phyloP scores from a whole-genome alignment of 225 moss, liverwort and hornwort genomes.

The Polytrichum commune region DNA sequence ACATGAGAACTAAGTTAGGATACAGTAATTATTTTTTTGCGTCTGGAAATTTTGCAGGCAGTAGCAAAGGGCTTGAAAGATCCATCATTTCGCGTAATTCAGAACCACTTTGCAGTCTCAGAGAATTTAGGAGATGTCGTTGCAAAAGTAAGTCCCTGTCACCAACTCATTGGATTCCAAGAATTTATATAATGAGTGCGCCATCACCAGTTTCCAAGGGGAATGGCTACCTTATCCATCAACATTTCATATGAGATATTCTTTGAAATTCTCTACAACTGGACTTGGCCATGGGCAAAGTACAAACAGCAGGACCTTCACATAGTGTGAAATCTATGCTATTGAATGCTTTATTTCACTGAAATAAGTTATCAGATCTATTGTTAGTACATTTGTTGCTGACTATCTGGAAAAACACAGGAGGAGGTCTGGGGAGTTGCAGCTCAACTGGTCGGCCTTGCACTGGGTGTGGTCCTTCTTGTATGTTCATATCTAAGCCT shows the following conservation, averaged over 20 bases:
- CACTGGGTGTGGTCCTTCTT: slow-evolving; percentile 66
- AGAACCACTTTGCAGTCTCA: slow-evolving; percentile 82
- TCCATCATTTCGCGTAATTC: slow-evolving; percentile 89
- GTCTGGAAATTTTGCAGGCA: slow-evolving; percentile 48
- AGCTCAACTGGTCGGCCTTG: slow-evolving; percentile 81
- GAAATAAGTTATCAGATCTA: too few relatives aligned
- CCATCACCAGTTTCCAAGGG: too few relatives aligned
- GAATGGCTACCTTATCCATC: too few relatives aligned
- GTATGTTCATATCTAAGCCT: slow-evolving; percentile 28
- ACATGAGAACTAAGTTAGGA: slow-evolving; percentile 8
- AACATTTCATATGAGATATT: too few relatives aligned
- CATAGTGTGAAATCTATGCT: too few relatives aligned
- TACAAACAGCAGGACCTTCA: too few relatives aligned
- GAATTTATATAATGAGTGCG: too few relatives aligned
- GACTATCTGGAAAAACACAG: slow-evolving; percentile 26
- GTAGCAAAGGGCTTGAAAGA: slow-evolving; percentile 90
- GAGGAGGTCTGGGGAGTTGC: slow-evolving; percentile 97
- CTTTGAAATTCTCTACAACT: too few relatives aligned
- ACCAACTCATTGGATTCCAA: too few relatives aligned
- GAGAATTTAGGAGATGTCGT: slow-evolving; percentile 90
- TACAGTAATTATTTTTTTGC: not conserved
- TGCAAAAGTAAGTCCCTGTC: slow-evolving; percentile 58
- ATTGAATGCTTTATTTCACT: too few relatives aligned
- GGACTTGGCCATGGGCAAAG: too few relatives aligned
- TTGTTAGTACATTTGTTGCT: too few relatives aligned